Conservation (phyloP, 2,329 filamentous ascomycete species). For the Ophiostoma sp. region DNA sequence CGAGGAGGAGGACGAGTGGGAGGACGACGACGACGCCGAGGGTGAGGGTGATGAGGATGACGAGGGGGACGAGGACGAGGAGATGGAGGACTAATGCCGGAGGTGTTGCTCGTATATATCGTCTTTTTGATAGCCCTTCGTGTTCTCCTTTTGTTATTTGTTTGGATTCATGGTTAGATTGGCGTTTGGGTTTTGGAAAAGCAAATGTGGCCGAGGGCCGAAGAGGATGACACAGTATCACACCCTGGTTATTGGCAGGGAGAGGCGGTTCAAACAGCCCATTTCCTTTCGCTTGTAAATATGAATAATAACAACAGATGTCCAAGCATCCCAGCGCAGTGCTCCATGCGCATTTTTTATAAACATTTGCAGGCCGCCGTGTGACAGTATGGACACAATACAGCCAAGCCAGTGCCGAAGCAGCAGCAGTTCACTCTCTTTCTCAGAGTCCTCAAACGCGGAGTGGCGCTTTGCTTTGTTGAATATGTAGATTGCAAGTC, state of each 20-base stretch:
- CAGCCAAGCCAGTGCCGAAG: neutral
- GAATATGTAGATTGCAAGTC: no score
- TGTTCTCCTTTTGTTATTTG: neutral
- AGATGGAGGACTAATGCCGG: slow-evolving; percentile 16
- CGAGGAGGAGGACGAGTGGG: slow-evolving; percentile 49
- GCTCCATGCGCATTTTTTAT: neutral
- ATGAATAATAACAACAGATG: neutral
- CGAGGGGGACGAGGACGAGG: slow-evolving; percentile 35
- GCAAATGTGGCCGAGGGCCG: neutral
- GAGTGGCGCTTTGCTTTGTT: no score
- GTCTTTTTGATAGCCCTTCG: neutral
- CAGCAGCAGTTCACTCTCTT: neutral
- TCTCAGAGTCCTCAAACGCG: no score
- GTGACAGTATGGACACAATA: neutral
- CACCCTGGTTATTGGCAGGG: no score
- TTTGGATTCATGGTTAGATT: neutral
- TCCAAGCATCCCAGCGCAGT: neutral
- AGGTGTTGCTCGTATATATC: neutral
- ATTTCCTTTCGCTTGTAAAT: neutral
- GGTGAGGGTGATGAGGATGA: slow-evolving; percentile 49
- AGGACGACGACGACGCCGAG: slow-evolving; percentile 39
- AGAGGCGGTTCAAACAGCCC: neutral
- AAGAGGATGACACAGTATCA: neutral
- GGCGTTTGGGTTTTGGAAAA: slow-evolving; percentile 1
- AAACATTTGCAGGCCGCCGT: no score